phyloP scores from a whole-genome alignment of 192 early-diverging fungal genomes.

The Linnemannia zychae region DNA sequence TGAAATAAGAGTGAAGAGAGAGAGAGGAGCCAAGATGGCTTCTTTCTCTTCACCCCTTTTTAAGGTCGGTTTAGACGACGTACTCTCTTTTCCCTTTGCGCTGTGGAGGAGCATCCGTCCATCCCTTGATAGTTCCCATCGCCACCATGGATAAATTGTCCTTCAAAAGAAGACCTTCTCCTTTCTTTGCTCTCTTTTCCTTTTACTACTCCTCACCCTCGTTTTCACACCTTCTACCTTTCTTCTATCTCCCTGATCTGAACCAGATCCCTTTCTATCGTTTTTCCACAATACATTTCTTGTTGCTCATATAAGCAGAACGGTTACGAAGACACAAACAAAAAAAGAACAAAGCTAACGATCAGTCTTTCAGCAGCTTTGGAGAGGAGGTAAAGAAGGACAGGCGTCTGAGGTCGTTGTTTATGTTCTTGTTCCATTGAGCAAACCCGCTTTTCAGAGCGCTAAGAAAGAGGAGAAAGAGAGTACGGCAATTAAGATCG shows the following conservation, averaged over 20 bases:
- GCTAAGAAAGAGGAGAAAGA: background rate
- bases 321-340: background rate
- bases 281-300: background rate
- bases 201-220: background rate
- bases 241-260: background rate
- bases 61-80: background rate
- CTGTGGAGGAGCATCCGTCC: no score
- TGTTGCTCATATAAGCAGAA: background rate
- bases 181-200: background rate
- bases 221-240: background rate
- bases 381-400: background rate
- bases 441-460: background rate
- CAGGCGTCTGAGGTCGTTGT: background rate
- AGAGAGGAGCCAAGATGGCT: background rate
- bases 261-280: background rate
- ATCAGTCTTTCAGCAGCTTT: background rate
- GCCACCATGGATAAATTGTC: slow-evolving; percentile 1
- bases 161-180: background rate
- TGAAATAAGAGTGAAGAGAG: background rate
- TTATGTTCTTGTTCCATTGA: background rate
- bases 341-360: background rate
- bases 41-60: background rate
- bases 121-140: no score
- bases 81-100: background rate
- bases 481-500: background rate